These are phyloP conservation scores for Xylariaceae sp. DNA, from an alignment of 2,329 filamentous ascomycete species.

Conservation along the genomic window DNA sequence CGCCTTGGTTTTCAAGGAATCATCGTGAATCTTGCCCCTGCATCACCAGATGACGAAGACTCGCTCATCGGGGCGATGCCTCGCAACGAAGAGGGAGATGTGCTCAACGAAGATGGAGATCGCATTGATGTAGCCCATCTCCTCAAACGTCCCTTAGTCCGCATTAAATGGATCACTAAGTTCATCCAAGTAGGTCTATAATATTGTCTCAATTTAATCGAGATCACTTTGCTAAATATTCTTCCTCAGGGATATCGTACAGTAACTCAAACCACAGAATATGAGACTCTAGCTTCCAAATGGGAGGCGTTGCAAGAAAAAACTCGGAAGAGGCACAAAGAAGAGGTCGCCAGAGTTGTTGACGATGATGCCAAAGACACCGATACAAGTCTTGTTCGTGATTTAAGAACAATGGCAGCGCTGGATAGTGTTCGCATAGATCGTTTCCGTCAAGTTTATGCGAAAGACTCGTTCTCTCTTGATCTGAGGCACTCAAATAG, in stretches of 20 bases:
- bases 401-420: slow-evolving; percentile 71
- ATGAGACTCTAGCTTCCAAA: slow-evolving; percentile 53
- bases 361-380: slow-evolving; percentile 85
- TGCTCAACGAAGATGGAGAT: slow-evolving; percentile 73
- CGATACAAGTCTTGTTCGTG: slow-evolving; percentile 74
- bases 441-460: slow-evolving; percentile 74
- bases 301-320: slow-evolving; percentile 74
- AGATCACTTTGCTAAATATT: slow-evolving; percentile 36
- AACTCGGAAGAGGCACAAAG: slow-evolving; percentile 68
- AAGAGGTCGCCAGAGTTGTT: slow-evolving; percentile 68
- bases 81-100: slow-evolving; percentile 61
- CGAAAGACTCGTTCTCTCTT: slow-evolving; percentile 85
- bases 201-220: slow-evolving; percentile 5
- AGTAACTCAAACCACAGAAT: slow-evolving; percentile 48
- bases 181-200: slow-evolving; percentile 62
- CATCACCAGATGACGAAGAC: slow-evolving; percentile 55
- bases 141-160: slow-evolving; percentile 80
- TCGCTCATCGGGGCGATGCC: slow-evolving; percentile 57
- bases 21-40: slow-evolving; percentile 84
- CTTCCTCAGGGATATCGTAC: slow-evolving; percentile 58
- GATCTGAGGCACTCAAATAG: slow-evolving; percentile 84
- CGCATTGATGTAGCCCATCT: slow-evolving; percentile 92
- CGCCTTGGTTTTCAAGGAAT: slow-evolving; percentile 91
- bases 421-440: slow-evolving; percentile 70
- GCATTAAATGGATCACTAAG: slow-evolving; percentile 83